Evolutionary conservation across 805 yeast species (phyloP).

Genomic region (Metschnikowia sp.): DNA sequence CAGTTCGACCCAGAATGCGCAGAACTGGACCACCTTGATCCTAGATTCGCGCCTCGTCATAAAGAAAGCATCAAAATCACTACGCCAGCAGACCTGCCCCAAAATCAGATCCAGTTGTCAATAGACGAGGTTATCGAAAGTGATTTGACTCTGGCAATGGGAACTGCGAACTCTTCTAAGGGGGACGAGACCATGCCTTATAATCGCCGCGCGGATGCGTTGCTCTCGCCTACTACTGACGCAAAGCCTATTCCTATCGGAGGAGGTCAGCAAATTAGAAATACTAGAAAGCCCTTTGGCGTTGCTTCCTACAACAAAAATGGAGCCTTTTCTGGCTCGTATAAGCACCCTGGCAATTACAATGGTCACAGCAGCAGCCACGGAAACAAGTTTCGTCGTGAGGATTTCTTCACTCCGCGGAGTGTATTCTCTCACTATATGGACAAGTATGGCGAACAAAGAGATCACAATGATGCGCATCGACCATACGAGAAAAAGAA

Average conservation of each 20-base stretch:
- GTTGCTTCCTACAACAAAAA: slow-evolving; percentile 54
- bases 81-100: background rate
- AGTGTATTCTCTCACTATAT: slow-evolving; percentile 67
- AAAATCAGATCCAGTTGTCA: slow-evolving; percentile 3
- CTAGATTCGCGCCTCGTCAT: background rate
- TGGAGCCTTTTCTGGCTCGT: slow-evolving; percentile 6
- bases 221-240: slow-evolving; percentile 35
- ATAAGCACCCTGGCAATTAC: slow-evolving; percentile 9
- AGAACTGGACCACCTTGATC: background rate
- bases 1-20: background rate
- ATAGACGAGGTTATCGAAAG: slow-evolving; percentile 10
- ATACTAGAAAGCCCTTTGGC: slow-evolving; percentile 58
- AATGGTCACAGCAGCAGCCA: slow-evolving; percentile 6
- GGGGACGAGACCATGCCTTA: slow-evolving; percentile 23
- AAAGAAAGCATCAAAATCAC: background rate
- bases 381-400: slow-evolving; percentile 48
- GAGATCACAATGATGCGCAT: slow-evolving; percentile 17
- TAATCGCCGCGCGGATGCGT: slow-evolving; percentile 43
- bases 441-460: slow-evolving; percentile 56
- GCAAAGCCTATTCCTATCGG: slow-evolving; percentile 41
- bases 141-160: slow-evolving; percentile 4
- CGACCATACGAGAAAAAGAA: slow-evolving; percentile 18
- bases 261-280: slow-evolving; percentile 30
- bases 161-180: background rate
- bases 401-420: slow-evolving; percentile 77